phyloP scores from a whole-genome alignment of 1,139 yeast species.

The Candida pseudoviswanathii region DNA sequence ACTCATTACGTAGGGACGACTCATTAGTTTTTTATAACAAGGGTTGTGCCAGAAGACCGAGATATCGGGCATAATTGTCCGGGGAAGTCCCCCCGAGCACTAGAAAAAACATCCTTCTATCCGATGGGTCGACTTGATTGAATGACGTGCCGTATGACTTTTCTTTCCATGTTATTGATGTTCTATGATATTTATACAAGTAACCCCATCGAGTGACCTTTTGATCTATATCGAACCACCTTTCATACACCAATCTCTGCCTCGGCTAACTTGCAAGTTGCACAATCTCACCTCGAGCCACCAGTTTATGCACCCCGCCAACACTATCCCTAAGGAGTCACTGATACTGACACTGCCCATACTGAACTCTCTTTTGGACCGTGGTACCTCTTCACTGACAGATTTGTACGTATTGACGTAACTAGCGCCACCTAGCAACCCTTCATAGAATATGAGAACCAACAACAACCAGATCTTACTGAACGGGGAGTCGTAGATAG shows the following conservation, averaged over 20 bases:
- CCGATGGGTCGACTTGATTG: neutral
- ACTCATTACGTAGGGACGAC: too few species aligned
- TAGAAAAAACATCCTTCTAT: neutral
- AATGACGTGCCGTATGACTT: neutral
- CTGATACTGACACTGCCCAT: constrained; percentile 94
- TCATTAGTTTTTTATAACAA: too few species aligned
- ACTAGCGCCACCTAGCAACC: constrained; percentile 84
- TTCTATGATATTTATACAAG: neutral
- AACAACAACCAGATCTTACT: constrained; percentile 58
- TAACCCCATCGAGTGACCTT: constrained; percentile 1
- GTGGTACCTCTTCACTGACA: constrained; percentile 65
- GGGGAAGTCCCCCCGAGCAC: neutral
- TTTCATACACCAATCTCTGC: constrained; percentile 62
- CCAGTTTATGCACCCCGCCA: constrained; percentile 77
- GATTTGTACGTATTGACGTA: constrained; percentile 86
- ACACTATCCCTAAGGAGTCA: constrained; percentile 83
- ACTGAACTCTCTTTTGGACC: constrained; percentile 72
- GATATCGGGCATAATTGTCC: constrained; percentile 1
- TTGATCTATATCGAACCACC: constrained; percentile 15
- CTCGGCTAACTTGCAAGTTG: constrained; percentile 60
- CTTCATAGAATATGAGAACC: constrained; percentile 77
- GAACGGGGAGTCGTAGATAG: constrained; percentile 62
- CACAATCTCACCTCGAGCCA: constrained; percentile 78
- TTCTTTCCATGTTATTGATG: neutral
- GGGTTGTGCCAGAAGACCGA: neutral